Evolutionary conservation across 371 early-diverging fungal genomes (phyloP).

Genomic region (Neoconidiobolus thromboides): DNA sequence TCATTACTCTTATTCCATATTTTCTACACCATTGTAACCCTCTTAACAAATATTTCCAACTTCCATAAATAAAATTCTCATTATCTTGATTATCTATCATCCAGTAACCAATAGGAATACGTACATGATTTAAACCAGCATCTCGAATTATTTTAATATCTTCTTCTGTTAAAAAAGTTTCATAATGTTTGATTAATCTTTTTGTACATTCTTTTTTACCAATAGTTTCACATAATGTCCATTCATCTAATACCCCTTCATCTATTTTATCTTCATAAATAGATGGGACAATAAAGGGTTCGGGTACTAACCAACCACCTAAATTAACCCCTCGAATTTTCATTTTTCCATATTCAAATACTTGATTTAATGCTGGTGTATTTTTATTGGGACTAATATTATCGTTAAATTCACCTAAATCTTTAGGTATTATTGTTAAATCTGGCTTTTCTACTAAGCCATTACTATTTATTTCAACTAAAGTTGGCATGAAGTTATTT

Average conservation of each 20-base stretch:
- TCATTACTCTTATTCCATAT: slow-evolving; percentile 28
- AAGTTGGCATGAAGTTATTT: background rate
- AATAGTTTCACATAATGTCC: slow-evolving; percentile 19
- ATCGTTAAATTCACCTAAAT: background rate
- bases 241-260: slow-evolving; percentile 21
- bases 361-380: background rate
- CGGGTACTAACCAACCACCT: slow-evolving; percentile 41
- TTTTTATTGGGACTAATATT: background rate
- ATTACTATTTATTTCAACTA: background rate
- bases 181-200: slow-evolving; percentile 17
- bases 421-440: background rate
- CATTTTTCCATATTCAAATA: background rate
- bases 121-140: slow-evolving; percentile 23
- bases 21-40: slow-evolving; percentile 28
- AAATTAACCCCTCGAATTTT: slow-evolving; percentile 35
- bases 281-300: slow-evolving; percentile 23
- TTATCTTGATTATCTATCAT: slow-evolving; percentile 14
- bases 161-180: slow-evolving; percentile 23
- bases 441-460: background rate
- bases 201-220: slow-evolving; percentile 14
- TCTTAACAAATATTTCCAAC: slow-evolving; percentile 18
- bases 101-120: slow-evolving; percentile 26
- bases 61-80: background rate
- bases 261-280: slow-evolving; percentile 14
- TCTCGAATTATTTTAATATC: slow-evolving; percentile 17